Conservation (phyloP, 495 filamentous ascomycete genomes). For the Astrocystis sublimbata region DNA sequence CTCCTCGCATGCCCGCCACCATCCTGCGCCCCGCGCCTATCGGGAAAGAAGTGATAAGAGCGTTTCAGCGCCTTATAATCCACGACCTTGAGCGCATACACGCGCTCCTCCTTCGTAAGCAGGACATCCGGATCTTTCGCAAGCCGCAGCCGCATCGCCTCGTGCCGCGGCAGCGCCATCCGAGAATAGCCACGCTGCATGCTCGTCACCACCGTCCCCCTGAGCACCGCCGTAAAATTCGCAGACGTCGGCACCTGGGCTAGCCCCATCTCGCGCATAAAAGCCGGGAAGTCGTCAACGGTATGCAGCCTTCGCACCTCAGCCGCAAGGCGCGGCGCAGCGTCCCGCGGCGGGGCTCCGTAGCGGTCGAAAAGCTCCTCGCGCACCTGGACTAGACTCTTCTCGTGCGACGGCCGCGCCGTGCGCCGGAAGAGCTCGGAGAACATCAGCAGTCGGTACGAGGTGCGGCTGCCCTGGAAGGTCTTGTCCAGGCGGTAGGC, state of each 20-base stretch:
- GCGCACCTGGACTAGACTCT: constrained; percentile 38
- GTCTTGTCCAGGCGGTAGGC: constrained; percentile 51
- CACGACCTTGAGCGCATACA: not conserved
- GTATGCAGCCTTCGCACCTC: constrained; percentile 46
- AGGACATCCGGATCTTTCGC: not conserved
- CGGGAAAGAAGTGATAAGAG: constrained; percentile 4
- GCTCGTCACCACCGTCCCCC: constrained; percentile 40
- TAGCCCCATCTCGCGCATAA: constrained; percentile 49
- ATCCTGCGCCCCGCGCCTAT: not conserved
- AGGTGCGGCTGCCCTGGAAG: constrained; percentile 48
- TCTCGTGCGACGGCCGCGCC: constrained; percentile 39
- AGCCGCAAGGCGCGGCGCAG: constrained; percentile 41
- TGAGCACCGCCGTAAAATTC: constrained; percentile 41
- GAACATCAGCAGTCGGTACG: constrained; percentile 57
- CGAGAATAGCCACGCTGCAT: constrained; percentile 44
- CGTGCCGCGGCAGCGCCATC: constrained; percentile 5
- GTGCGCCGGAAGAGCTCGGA: constrained; percentile 50
- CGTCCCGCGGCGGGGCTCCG: constrained; percentile 46
- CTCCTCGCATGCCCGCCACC: too few relatives aligned
- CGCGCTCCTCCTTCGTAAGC: not conserved
- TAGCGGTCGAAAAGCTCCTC: constrained; percentile 50
- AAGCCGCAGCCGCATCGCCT: not conserved
- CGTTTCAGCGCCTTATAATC: not conserved
- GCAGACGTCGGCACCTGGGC: constrained; percentile 20
- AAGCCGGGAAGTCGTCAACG: constrained; percentile 44